Percentiles rank a stretch among this genome's conserved stretches.
Evolutionary conservation across 2,329 filamentous ascomycete species (phyloP).

Genomic region (Lasiodiplodia sp.): DNA sequence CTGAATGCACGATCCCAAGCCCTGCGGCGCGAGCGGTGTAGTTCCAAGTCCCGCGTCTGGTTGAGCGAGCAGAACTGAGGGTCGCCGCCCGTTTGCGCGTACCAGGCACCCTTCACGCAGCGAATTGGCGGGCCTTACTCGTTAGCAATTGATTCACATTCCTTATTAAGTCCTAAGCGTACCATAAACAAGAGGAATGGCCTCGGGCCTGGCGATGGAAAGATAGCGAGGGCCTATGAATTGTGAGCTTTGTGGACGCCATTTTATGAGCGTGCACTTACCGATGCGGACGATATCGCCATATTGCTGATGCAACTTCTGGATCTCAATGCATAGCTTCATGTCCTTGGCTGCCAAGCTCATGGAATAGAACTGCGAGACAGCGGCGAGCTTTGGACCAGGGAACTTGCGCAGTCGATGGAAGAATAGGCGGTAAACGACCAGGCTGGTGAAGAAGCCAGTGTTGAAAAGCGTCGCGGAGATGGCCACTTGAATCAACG

Average conservation of each 20-base stretch:
- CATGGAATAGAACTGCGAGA: conserved; percentile 23
- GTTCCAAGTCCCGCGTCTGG: conserved; percentile 39
- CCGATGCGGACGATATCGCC: conserved; percentile 32
- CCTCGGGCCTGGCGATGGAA: background rate
- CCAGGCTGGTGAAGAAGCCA: conserved; percentile 15
- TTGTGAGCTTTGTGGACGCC: conserved; percentile 39
- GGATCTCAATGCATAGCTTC: conserved; percentile 25
- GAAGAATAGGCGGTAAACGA: conserved; percentile 49
- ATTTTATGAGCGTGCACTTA: conserved; percentile 37
- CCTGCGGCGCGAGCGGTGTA: conserved; percentile 42
- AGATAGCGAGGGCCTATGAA: conserved; percentile 32
- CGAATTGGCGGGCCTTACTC: conserved; percentile 45
- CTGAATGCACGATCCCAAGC: conserved; percentile 46
- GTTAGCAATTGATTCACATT: background rate
- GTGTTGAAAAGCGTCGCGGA: conserved; percentile 39
- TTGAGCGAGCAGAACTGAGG: conserved; percentile 37
- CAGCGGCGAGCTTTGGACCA: conserved; percentile 3
- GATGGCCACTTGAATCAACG: background rate
- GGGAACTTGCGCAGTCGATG: conserved; percentile 45
- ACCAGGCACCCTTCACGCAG: conserved; percentile 37
- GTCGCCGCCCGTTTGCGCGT: background rate
- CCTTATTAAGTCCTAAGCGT: background rate
- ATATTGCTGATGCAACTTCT: conserved; percentile 19
- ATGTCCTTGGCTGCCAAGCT: conserved; percentile 14
- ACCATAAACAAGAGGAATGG: conserved; percentile 9